Base-by-base conservation (phyloP, 176 grass and related monocot species). In the Bothriochloa decipiens region DNA sequence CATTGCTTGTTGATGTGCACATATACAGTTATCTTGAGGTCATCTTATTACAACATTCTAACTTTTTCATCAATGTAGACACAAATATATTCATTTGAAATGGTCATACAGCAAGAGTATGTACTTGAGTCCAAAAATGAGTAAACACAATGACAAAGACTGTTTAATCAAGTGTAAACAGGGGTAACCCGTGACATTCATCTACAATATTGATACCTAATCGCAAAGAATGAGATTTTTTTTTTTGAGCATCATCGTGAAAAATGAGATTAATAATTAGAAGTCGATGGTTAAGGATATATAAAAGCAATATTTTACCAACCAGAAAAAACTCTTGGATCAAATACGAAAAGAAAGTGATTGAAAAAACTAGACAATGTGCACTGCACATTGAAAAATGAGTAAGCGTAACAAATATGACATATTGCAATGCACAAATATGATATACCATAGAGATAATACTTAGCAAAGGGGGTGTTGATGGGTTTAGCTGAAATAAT, bases 1-100 rank as follows among this genome's bases (percentile, higher is more conserved):
- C 90, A 82, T 86, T 92, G 78, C 66, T 88, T 89, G 70, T 76
- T 87, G 74, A 79, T 90, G 90, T 86, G 87, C 87, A 98, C 89
- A 91, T 87, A 89, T 92, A 94, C 82, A 86, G 65, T 86, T 87
- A 79, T 84, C 57, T 33, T 87, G 73, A 87, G 57, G 85, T 69
- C 85, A 79, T 76, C 62, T 75, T 80, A 76, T 75, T 74, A 84
- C 0, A 29, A 55, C 10, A 65, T 37, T 84, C 65, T 65, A 66
- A 76, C 20, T 27, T 75, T 83, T 79, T 43, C 52, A 74, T 83
- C 7, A 81, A 76, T 84, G 63, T 7, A 84, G 79, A 70, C 23
- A 84, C 36, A 81, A 14, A 74, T 87, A 80, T 70, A 65, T 33
- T 69, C 42, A 85, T 70, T 63, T 5, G 1, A 68, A 73, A 50